A percentile compares a stretch with the other conserved stretches of the same genome.
These are phyloP conservation scores for Ganoderma multipileum DNA, from an alignment of 1,284 basidiomycete genomes.

Conservation along the genomic window DNA sequence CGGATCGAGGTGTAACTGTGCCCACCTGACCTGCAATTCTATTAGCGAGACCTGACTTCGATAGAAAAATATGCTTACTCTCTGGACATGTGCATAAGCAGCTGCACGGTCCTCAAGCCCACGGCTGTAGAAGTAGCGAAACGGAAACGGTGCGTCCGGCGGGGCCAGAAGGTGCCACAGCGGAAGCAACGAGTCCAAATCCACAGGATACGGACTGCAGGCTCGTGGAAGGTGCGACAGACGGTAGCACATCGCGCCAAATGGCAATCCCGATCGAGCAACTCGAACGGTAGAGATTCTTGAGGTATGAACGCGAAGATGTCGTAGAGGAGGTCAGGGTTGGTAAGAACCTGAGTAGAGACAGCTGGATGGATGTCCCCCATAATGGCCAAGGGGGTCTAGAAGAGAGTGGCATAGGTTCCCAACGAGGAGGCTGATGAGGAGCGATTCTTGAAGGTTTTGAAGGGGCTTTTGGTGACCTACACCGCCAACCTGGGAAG, in stretches of 20 bases:
- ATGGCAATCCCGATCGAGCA: neutral
- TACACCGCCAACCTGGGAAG: too few species aligned
- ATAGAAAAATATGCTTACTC: neutral
- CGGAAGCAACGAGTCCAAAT: neutral
- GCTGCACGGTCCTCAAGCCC: neutral
- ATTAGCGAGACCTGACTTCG: neutral
- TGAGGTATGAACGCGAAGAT: neutral
- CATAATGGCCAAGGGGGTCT: too few species aligned
- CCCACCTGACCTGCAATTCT: neutral
- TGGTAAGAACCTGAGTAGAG: neutral
- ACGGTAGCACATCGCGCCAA: too few species aligned
- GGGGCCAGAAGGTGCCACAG: constrained; percentile 9
- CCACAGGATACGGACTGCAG: neutral
- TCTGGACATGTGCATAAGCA: neutral
- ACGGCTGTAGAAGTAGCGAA: too few species aligned
- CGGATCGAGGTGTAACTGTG: neutral
- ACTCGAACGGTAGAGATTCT: too few species aligned
- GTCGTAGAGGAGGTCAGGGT: neutral
- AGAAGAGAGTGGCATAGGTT: too few species aligned
- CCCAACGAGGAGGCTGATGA: too few species aligned
- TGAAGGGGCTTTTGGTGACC: too few species aligned
- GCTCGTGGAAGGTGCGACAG: too few species aligned
- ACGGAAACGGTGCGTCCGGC: neutral
- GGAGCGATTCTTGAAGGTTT: too few species aligned
- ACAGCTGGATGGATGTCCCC: too few species aligned